Evolutionary conservation across 2,329 filamentous ascomycete genomes (phyloP), one percentile per base, ranked within the genome.

Genomic region (Pseudogymnoascus sp.): DNA sequence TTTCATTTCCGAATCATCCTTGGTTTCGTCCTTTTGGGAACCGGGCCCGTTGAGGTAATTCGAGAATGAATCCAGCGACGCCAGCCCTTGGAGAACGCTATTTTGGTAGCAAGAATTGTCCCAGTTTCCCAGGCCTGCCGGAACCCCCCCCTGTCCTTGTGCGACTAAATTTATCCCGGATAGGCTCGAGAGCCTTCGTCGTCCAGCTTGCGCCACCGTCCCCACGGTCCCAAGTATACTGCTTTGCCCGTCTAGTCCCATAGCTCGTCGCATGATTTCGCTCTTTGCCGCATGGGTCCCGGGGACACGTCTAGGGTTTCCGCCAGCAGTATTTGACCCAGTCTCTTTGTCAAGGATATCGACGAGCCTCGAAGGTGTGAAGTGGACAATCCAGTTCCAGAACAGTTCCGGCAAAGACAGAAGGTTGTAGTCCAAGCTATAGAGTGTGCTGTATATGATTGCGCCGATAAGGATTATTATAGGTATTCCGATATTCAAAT

Each of bases 71-170:
- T 83, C 82, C 31, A 98, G 80, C 3, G 93, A 89, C 1, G 93
- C 87, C 45, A 98, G 79, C 6, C 88, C 87, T 75, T 96, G 92
- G 10, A 99, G 85, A 19, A 97, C 88, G 73, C 93, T 97, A 76
- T 99, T 99, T 76, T 98, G 95, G 75, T 96, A 99, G 79, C 95
- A 98, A 1, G 92, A 96, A 74, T 97, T 96, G 78, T 96, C 91
- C 78, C 87, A 88, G 74, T 99, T 99, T 8, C 91, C 92, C 62
- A 98, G 78, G 0, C 95, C 95, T 1, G 79, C 82, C 61, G 80
- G 89, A 51, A 81, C 78, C 23, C 76, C 71, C 23, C 74, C 75
- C 23, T 70, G 68, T 68, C 73, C 63, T 72, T 77, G 43, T 76
- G 79, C 0, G 83, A 83, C 57, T 16, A 63, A 39, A n/a, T 68